phyloP scores from a whole-genome alignment of 2,329 filamentous ascomycete species.

The Penicillium sclerotiorum region DNA sequence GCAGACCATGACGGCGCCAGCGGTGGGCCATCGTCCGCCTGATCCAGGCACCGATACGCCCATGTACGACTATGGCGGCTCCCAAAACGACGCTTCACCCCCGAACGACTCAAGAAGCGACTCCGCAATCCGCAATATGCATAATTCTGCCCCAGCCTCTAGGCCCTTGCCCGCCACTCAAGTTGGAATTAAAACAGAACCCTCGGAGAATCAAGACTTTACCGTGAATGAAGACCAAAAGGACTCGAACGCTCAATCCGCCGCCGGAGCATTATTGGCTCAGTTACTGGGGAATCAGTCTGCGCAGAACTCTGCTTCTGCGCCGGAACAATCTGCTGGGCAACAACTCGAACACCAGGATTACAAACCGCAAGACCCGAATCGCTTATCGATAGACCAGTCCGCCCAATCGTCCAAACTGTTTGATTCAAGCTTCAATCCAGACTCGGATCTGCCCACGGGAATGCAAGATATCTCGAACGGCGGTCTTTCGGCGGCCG shows the following conservation, averaged over 20 bases:
- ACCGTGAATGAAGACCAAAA: slow-evolving; percentile 30
- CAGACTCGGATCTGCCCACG: slow-evolving; percentile 13
- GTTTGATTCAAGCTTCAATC: slow-evolving; percentile 7
- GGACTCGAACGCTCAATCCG: slow-evolving; percentile 42
- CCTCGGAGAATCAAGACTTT: slow-evolving; percentile 26
- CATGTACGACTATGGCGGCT: slow-evolving; percentile 42
- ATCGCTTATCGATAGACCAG: slow-evolving; percentile 12
- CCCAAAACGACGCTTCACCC: slow-evolving; percentile 29
- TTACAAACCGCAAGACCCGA: slow-evolving; percentile 18
- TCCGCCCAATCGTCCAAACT: slow-evolving; percentile 1
- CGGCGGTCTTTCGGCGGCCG: slow-evolving; percentile 18
- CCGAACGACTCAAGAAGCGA: slow-evolving; percentile 35
- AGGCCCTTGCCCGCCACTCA: slow-evolving; percentile 33
- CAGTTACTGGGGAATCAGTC: slow-evolving; percentile 44
- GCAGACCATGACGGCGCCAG: slow-evolving; percentile 52
- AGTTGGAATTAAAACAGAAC: slow-evolving; percentile 35
- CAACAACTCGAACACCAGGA: slow-evolving; percentile 17
- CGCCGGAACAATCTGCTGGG: slow-evolving; percentile 15
- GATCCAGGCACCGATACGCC: slow-evolving; percentile 46
- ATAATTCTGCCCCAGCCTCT: slow-evolving; percentile 40
- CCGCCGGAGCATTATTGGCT: slow-evolving; percentile 45
- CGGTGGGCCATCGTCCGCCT: slow-evolving; percentile 49
- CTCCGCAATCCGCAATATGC: slow-evolving; percentile 43
- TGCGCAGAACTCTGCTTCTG: slow-evolving; percentile 23
- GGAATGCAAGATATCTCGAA: slow-evolving; percentile 22